Percentiles rank a stretch among this genome's conserved stretches.
Conservation (phyloP, 1,284 basidiomycete genomes). For the Boletus subluridellus region DNA sequence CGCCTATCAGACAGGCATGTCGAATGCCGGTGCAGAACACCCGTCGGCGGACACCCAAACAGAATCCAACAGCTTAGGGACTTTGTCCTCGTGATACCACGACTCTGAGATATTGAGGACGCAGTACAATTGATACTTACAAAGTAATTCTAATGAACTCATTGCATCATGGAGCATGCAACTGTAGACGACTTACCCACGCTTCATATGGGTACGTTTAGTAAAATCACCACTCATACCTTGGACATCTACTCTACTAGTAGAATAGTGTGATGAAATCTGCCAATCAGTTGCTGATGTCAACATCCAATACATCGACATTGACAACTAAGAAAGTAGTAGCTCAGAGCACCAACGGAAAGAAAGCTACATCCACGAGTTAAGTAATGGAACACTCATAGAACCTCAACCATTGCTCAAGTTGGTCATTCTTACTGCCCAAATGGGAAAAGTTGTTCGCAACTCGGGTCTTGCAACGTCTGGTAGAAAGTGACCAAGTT, state of each 20-base stretch:
- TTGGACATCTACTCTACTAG: too few species aligned
- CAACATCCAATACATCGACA: neutral
- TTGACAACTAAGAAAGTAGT: neutral
- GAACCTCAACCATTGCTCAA: too few species aligned
- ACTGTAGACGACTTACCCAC: neutral
- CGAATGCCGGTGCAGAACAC: neutral
- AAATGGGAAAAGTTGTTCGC: constrained; percentile 21
- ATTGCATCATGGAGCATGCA: neutral
- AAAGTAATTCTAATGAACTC: neutral
- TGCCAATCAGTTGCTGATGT: neutral
- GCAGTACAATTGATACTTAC: too few species aligned
- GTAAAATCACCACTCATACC: too few species aligned
- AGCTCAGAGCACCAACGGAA: neutral
- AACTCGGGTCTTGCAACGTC: constrained; percentile 14
- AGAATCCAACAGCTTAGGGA: neutral
- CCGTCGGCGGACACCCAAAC: neutral
- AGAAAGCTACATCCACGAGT: neutral
- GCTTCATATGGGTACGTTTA: neutral
- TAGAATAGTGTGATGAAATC: neutral
- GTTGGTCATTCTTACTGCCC: constrained; percentile 2
- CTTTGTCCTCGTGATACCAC: too few species aligned
- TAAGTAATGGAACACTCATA: neutral
- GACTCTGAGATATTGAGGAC: too few species aligned
- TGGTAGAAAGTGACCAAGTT: constrained; percentile 25
- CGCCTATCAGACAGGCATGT: too few species aligned